Evolutionary conservation across 495 filamentous ascomycete species (phyloP).

Genomic region (Aspergillus kassunensis): DNA sequence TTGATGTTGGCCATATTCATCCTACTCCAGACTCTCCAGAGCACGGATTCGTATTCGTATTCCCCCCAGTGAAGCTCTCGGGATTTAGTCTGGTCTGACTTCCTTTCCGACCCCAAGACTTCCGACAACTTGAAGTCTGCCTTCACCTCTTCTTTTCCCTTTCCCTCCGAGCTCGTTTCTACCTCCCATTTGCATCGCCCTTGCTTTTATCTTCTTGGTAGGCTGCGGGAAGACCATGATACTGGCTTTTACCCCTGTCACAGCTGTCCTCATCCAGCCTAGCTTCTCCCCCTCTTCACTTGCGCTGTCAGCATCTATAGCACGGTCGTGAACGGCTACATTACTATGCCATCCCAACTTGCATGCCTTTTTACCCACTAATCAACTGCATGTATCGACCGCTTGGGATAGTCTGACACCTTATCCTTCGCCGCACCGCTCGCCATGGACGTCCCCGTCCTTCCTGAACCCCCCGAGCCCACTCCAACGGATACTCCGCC

Average conservation of each 20-base stretch:
- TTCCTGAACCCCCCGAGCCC: conserved; percentile 15
- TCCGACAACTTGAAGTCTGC: not conserved
- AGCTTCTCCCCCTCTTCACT: conserved; percentile 3
- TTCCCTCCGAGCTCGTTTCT: too few relatives aligned
- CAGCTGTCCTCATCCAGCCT: conserved; percentile 1
- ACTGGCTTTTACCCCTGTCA: conserved; percentile 1
- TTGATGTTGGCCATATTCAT: too few relatives aligned
- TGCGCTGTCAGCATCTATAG: not conserved
- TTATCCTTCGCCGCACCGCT: conserved; percentile 3
- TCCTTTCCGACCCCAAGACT: not conserved
- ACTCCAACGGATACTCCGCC: conserved; percentile 27
- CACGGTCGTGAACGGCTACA: not conserved
- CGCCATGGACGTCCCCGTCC: conserved; percentile 30
- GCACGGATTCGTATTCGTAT: not conserved
- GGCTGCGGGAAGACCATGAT: conserved; percentile 5
- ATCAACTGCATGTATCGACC: not conserved
- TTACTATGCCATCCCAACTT: not conserved
- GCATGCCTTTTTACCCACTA: not conserved
- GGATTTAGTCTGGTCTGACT: not conserved
- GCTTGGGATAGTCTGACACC: not conserved
- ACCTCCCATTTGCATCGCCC: not conserved
- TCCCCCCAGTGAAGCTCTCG: not conserved
- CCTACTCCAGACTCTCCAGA: too few relatives aligned
- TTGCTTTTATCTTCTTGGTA: not conserved
- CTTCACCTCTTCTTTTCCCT: not conserved